Base-by-base conservation (phyloP, 768 basidiomycete species). In the Rhodotorula diobovata region DNA sequence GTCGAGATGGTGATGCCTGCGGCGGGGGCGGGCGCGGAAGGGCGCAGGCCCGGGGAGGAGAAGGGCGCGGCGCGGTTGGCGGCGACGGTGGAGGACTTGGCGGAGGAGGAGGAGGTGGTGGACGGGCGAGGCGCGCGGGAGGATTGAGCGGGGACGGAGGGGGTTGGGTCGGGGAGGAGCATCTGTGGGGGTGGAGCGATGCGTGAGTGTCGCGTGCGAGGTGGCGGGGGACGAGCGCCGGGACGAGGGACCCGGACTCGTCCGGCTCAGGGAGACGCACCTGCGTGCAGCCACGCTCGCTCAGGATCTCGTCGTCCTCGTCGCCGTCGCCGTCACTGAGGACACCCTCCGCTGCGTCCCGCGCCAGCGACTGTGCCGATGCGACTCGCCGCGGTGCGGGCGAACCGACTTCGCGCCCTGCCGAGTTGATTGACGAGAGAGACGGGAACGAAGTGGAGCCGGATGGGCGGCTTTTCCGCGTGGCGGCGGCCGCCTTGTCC, bases 211-310 rank as follows among this genome's bases (percentile, higher is more conserved):
- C 20, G 2, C 21, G 12, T 11, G 34, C 32, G 30, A 32, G 2
- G 23, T 18, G 4, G 8, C 25, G 25, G 28, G 30, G 50, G 2
- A 30, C 7, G 48, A 12, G 35, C 28, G 56, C n/a, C 11, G 12
- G 20, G 10, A 1, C 9, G 18, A 7, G 21, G 46, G 16, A 23
- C 3, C 20, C 25, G 25, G 28, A n/a, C 34, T 12, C 6, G 41
- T 14, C 5, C n/a, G n/a, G 1, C 6, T 43, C 41, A 18, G 18
- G 25, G 0, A 20, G n/a, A 34, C 66, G 14, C 34, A 67, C 66
- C 66, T 67, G 66, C 16, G 59, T 67, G n/a, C 60, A 67, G 0
- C 66, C 66, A 5, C 60, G 41, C 34, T 67, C 66, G 28, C 35
- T 54, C 11, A 67, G 32, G n/a, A 67, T 41, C 53, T 67, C 66